Conservation (phyloP, 2,329 filamentous ascomycete species). For the Sarocladiaceae sp. region DNA sequence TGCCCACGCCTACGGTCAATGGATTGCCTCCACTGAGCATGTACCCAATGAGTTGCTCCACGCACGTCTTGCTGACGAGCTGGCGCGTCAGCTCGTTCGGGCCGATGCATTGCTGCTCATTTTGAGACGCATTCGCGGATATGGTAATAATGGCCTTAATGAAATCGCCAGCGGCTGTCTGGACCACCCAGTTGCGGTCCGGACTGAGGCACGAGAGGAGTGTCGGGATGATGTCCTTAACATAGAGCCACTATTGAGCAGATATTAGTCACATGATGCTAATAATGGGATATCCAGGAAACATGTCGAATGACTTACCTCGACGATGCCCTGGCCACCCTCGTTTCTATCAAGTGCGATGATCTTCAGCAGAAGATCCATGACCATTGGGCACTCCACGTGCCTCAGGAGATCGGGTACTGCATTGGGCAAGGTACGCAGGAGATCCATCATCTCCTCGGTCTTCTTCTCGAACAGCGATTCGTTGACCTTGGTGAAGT, state of each 20-base stretch:
- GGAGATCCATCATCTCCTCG: slow-evolving; percentile 88
- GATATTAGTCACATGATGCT: not conserved
- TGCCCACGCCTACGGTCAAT: slow-evolving; percentile 91
- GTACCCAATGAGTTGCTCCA: slow-evolving; percentile 78
- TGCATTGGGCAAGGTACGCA: slow-evolving; percentile 78
- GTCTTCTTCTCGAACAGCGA: slow-evolving; percentile 97
- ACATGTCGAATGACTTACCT: slow-evolving; percentile 71
- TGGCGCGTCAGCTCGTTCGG: slow-evolving; percentile 95
- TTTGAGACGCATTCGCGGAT: slow-evolving; percentile 94
- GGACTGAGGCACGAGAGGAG: slow-evolving; percentile 83
- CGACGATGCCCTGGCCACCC: slow-evolving; percentile 86
- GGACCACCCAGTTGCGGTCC: slow-evolving; percentile 81
- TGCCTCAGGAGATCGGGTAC: slow-evolving; percentile 85
- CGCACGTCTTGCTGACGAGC: slow-evolving; percentile 80
- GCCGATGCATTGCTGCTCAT: slow-evolving; percentile 97
- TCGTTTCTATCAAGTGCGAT: slow-evolving; percentile 94
- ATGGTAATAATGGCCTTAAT: slow-evolving; percentile 99
- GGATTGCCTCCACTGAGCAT: slow-evolving; percentile 95
- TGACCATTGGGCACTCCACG: slow-evolving; percentile 96
- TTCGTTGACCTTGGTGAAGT: slow-evolving; percentile 99
- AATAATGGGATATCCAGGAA: too few relatives aligned
- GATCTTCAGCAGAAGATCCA: slow-evolving; percentile 95
- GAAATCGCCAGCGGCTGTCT: slow-evolving; percentile 95
- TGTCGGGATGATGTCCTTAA: slow-evolving; percentile 80
- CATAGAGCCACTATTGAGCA: slow-evolving; percentile 74